Percentiles rank a stretch among this genome's conserved stretches.
Evolutionary conservation across 345 rosid genomes (phyloP).

Genomic region (Syzygium oleosum): DNA sequence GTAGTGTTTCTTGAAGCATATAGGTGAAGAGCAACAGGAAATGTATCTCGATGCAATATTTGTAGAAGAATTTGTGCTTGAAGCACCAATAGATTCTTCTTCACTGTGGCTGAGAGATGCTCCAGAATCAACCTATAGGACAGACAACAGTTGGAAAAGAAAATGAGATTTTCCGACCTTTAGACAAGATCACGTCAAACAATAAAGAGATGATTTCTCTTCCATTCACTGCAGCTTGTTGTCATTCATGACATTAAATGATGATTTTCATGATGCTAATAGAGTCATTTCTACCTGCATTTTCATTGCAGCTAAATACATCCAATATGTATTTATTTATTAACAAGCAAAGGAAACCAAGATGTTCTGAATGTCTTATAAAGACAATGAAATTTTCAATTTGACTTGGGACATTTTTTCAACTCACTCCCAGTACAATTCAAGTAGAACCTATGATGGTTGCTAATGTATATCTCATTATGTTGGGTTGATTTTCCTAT

Average conservation of each 20-base stretch:
- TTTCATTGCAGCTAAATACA: neutral
- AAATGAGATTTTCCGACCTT: neutral
- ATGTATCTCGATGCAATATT: slow-evolving; percentile 47
- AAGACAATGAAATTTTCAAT: neutral
- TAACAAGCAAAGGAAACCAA: neutral
- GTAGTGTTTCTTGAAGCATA: slow-evolving; percentile 83
- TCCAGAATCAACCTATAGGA: slow-evolving; percentile 37
- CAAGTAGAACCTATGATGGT: neutral
- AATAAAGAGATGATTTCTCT: neutral
- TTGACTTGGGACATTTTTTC: neutral
- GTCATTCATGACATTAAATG: neutral
- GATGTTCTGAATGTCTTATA: neutral
- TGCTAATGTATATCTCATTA: neutral
- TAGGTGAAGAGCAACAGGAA: slow-evolving; percentile 64
- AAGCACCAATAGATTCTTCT: slow-evolving; percentile 28
- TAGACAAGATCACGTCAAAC: neutral
- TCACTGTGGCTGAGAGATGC: slow-evolving; percentile 15
- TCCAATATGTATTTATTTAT: neutral
- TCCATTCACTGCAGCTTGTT: neutral
- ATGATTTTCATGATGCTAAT: neutral
- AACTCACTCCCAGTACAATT: neutral
- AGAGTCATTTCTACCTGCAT: neutral
- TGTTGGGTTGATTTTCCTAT: neutral
- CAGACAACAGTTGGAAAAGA: neutral
- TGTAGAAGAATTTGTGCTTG: slow-evolving; percentile 17